phyloP scores from a whole-genome alignment of 768 basidiomycete genomes.

The Amanita pallidorosea region DNA sequence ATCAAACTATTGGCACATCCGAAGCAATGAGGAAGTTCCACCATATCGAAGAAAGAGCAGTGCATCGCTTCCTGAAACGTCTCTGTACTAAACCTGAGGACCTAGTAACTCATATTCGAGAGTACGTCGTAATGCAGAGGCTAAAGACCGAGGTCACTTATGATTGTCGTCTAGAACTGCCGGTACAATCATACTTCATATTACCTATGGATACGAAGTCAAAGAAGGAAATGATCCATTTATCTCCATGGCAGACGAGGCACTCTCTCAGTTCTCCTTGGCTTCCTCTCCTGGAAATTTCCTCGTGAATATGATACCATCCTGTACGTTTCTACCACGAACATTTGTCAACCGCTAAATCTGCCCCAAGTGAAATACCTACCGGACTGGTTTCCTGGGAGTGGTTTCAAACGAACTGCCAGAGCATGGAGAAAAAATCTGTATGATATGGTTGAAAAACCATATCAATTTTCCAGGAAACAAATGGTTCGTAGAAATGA shows the following conservation, averaged over 20 bases:
- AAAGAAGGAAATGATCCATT: slow-evolving; percentile 20
- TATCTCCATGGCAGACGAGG: slow-evolving; percentile 17
- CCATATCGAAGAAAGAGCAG: slow-evolving; percentile 27
- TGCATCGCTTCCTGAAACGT: slow-evolving; percentile 26
- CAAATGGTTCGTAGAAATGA: slow-evolving; percentile 16
- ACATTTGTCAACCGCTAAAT: not conserved
- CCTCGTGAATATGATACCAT: slow-evolving; percentile 19
- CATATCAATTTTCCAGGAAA: slow-evolving; percentile 21
- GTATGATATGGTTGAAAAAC: slow-evolving; percentile 22
- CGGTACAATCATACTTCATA: slow-evolving; percentile 14
- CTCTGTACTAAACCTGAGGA: slow-evolving; percentile 24
- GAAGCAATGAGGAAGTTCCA: slow-evolving; percentile 25
- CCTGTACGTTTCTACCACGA: not conserved
- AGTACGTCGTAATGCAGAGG: slow-evolving; percentile 17
- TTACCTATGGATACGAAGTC: slow-evolving; percentile 21
- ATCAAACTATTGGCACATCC: slow-evolving; percentile 27
- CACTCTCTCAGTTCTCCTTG: slow-evolving; percentile 12
- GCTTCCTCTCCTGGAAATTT: slow-evolving; percentile 17
- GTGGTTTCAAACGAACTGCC: slow-evolving; percentile 31
- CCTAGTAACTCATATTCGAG: slow-evolving; percentile 22
- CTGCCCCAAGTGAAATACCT: slow-evolving; percentile 24
- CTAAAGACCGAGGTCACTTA: not conserved
- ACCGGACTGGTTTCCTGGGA: slow-evolving; percentile 36
- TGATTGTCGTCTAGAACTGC: not conserved
- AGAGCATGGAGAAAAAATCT: slow-evolving; percentile 21